Base-by-base conservation (phyloP, 2,329 filamentous ascomycete genomes). In the Zopfia rhizophila region DNA sequence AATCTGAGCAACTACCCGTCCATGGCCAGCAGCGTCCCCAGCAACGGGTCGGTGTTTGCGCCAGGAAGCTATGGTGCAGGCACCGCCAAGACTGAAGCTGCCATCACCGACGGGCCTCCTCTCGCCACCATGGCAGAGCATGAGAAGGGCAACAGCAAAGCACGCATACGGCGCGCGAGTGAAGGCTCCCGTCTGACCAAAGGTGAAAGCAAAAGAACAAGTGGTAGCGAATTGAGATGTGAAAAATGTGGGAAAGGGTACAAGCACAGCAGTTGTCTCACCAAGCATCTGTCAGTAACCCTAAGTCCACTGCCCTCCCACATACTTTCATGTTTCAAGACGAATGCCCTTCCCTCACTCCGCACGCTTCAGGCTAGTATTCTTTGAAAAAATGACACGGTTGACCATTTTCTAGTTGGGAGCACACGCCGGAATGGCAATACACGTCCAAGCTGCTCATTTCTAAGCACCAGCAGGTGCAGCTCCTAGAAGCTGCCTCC, bases 241-340 rank as follows among this genome's bases (percentile, higher is more conserved):
- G 91, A 96, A 72, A 93, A 92, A 77, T 99, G 94, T 81, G 93
- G 93, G 75, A 99, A 99, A 83, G 91, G 91, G 78, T 99, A 99
- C 85, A 99, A 99, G 86, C 94, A 99, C 83, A 96, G 92, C 86
- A 97, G 94, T 81, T 99, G 94, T 86, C 86, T 99, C 82, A 95
- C 90, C 74, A 99, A 97, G 85, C 94, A 99, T 87, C 88, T 97
- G 94, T 97, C 87, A 85, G 94, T 96, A 82, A 79, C 82, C 85
- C 82, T 79, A 70, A 72, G 68, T 69, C 60, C 49, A 56, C 41
- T 46, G 51, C 50, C 65, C 64, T 69, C 67, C 69, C 73, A 72
- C 70, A 72, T 65, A 69, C 64, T 69, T 72, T 72, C 69, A 72
- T 62, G 61, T 51, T 62, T 69, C 68, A 56, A 58, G 60, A 63